Evolutionary conservation across 2,329 filamentous ascomycete genomes (phyloP).

Genomic region (Penicillium sp.): DNA sequence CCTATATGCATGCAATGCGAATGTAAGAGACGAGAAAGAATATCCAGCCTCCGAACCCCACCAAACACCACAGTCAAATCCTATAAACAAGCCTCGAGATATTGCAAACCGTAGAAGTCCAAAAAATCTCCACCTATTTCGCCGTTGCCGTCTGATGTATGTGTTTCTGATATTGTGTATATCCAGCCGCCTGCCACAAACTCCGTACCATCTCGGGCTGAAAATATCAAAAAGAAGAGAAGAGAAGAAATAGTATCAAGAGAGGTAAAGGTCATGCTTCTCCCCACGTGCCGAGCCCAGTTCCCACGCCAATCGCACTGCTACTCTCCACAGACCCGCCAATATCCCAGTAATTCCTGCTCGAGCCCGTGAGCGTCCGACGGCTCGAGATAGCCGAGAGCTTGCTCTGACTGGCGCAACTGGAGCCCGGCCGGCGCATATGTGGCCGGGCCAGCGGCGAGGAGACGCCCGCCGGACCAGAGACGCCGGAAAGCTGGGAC

Average conservation of each 20-base stretch:
- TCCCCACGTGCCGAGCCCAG: slow-evolving; percentile 76
- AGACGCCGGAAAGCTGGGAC: slow-evolving; percentile 42
- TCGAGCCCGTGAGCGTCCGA: slow-evolving; percentile 61
- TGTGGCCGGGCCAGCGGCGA: slow-evolving; percentile 46
- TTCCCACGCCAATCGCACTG: slow-evolving; percentile 68
- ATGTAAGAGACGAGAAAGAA: not conserved
- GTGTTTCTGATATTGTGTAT: not conserved
- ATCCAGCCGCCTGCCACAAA: not conserved
- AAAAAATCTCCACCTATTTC: not conserved
- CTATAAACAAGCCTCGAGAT: not conserved
- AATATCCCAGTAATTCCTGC: slow-evolving; percentile 89
- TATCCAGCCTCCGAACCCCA: not conserved
- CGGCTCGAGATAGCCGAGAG: slow-evolving; percentile 69
- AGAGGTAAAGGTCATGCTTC: slow-evolving; percentile 56
- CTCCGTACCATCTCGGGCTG: not conserved
- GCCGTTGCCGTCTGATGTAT: not conserved
- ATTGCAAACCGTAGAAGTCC: not conserved
- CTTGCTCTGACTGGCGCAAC: slow-evolving; percentile 85
- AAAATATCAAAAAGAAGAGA: not conserved
- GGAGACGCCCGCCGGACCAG: slow-evolving; percentile 28
- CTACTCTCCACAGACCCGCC: slow-evolving; percentile 77
- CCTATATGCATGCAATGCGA: not conserved
- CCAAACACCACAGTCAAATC: not conserved
- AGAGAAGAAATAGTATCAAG: not conserved
- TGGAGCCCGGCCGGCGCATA: slow-evolving; percentile 57